Evolutionary conservation across 2,329 filamentous ascomycete genomes (phyloP).

Genomic region (Penicillium sp.): DNA sequence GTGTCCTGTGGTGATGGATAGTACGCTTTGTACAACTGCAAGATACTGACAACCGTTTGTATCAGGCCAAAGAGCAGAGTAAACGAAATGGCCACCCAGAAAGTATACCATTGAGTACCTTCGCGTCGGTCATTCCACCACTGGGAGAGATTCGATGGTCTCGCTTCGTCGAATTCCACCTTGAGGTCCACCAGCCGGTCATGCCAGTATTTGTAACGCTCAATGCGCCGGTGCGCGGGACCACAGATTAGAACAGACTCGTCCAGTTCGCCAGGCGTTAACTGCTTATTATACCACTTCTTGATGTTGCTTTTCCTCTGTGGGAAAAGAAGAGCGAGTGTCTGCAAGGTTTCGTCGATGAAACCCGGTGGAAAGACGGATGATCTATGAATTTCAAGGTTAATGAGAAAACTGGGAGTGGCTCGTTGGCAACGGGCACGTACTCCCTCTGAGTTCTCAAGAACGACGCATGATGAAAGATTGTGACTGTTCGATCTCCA

Average conservation of each 20-base stretch:
- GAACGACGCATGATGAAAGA: constrained; percentile 51
- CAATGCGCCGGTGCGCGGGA: constrained; percentile 22
- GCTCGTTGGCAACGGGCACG: background rate
- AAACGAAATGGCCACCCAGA: constrained; percentile 51
- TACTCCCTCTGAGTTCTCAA: constrained; percentile 32
- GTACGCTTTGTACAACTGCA: constrained; percentile 46
- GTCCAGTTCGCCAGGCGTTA: background rate
- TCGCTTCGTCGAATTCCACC: constrained; percentile 47
- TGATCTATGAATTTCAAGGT: background rate
- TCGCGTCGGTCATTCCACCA: constrained; percentile 51
- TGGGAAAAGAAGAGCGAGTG: constrained; percentile 4
- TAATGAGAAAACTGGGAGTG: background rate
- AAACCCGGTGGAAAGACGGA: background rate
- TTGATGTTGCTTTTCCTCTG: background rate
- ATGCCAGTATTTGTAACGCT: constrained; percentile 47
- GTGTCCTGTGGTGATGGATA: background rate
- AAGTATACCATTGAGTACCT: constrained; percentile 50
- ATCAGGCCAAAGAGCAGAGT: constrained; percentile 49
- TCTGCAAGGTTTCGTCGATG: constrained; percentile 6
- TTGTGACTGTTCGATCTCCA: constrained; percentile 43
- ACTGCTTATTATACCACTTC: constrained; percentile 5
- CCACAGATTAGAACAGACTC: constrained; percentile 1
- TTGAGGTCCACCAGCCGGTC: constrained; percentile 51
- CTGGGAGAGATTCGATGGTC: constrained; percentile 37
- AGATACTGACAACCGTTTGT: constrained; percentile 48